A percentile compares a stretch with the other conserved stretches of the same genome.
Conservation (phyloP, 2,329 filamentous ascomycete genomes). For the Phialophora expanda region DNA sequence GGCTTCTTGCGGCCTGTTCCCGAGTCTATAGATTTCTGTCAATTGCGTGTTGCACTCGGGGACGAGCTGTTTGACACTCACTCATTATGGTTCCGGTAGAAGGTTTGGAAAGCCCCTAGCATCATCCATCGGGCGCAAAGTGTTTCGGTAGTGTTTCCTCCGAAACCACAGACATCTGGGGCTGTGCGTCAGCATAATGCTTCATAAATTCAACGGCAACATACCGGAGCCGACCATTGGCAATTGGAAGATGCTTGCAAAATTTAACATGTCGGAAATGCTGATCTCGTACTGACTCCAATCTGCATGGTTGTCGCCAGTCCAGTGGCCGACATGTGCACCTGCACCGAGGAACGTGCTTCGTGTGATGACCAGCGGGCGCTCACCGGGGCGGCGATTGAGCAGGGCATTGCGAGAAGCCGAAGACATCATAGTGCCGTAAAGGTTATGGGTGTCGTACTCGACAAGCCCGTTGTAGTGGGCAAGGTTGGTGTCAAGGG, state of each 20-base stretch:
- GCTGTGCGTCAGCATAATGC: neutral
- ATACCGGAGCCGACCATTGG: conserved; percentile 65
- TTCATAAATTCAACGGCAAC: neutral
- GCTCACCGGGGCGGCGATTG: conserved; percentile 64
- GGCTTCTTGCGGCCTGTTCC: conserved; percentile 65
- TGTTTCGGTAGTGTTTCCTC: conserved; percentile 66
- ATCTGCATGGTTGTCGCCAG: conserved; percentile 64
- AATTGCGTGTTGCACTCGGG: neutral
- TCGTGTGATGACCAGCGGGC: conserved; percentile 75
- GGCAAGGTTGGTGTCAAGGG: conserved; percentile 69
- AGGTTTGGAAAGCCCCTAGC: conserved; percentile 74
- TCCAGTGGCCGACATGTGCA: conserved; percentile 63
- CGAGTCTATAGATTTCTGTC: neutral
- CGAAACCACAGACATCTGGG: conserved; percentile 77
- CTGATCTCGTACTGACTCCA: conserved; percentile 66
- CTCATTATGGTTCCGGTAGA: conserved; percentile 76
- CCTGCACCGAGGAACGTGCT: conserved; percentile 78
- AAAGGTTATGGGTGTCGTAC: conserved; percentile 79
- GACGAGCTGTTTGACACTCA: conserved; percentile 36
- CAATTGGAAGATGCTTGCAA: conserved; percentile 69
- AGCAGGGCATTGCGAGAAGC: conserved; percentile 70
- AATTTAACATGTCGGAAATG: conserved; percentile 65
- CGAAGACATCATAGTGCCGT: conserved; percentile 76
- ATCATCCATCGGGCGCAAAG: conserved; percentile 78
- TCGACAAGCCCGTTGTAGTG: conserved; percentile 70